Base-by-base conservation (phyloP, 2,329 filamentous ascomycete species). In the Fusarium citri region DNA sequence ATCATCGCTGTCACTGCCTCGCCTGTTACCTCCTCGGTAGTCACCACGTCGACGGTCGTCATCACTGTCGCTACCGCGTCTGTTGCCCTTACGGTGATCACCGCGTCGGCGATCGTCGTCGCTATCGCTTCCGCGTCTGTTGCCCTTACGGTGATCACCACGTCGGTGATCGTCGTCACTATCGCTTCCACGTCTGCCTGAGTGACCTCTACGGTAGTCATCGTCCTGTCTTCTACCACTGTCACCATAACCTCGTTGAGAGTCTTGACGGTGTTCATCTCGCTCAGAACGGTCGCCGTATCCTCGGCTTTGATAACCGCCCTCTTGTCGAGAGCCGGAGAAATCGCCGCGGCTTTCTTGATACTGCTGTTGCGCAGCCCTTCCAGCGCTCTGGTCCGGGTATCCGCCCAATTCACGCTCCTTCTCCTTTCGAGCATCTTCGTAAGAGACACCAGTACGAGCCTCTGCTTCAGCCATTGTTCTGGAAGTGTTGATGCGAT, bases 401-500 rank as follows among this genome's bases (percentile, higher is more conserved):
- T 82, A 80, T 59, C 85, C 82, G 4, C 85, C 86, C 31, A 89
- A 82, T 3, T 84, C 82, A 61, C 88, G 85, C 71, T 93, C 90
- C 68, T 88, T 87, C 60, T 90, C 87, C 64, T 85, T 85, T 47
- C 90, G 83, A 16, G 91, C 91, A 34, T 87, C 83, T 64, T 91
- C 88, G 74, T 94, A 94, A 8, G 82, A 81, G 5, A 94, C 88
- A 20, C 92, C 91, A 54, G 88, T 88, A 40, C 85, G 81, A 41
- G 86, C 75, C 75, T 94, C 90, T 2, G 85, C 88, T 8, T 84
- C 81, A 20, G 81, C 78, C 87, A 93, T 89, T 9, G 88, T 84
- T 3, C 80, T 80, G 18, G 89, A 89, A 22, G 84, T 87, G 80
- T 95, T 94, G 83, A 97, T 92, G 46, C 93, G 89, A 77, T 96